phyloP scores from a whole-genome alignment of 345 rosid genomes.

The Schrenkiella parvula region DNA sequence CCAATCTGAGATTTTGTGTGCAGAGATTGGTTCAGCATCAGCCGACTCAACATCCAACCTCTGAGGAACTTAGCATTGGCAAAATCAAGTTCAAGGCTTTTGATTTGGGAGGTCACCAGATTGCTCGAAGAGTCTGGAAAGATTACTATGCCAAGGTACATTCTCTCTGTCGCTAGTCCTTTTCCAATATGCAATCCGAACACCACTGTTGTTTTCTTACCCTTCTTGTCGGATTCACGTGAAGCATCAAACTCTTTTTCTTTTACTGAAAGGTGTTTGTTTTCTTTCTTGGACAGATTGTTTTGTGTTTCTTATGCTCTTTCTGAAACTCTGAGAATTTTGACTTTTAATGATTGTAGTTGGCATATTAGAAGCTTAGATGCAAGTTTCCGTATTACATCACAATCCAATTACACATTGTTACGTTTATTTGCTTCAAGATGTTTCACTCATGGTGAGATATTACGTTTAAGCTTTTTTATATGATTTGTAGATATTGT shows the following conservation, averaged over 20 bases:
- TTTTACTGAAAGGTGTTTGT: conserved; percentile 12
- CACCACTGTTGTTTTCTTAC: not conserved
- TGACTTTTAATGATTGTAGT: not conserved
- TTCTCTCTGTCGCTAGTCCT: not conserved
- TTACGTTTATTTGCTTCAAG: not conserved
- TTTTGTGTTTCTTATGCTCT: not conserved
- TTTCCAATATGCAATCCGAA: not conserved
- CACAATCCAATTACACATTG: not conserved
- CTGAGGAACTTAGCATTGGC: conserved; percentile 80
- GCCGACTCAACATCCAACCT: conserved; percentile 78
- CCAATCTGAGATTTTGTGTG: not conserved
- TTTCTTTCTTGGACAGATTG: not conserved
- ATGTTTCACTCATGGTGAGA: not conserved
- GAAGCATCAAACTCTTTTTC: not conserved
- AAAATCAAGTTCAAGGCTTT: conserved; percentile 81
- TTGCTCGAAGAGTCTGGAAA: conserved; percentile 82
- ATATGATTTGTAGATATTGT: not conserved
- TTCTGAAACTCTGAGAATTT: not conserved
- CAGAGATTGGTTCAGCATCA: conserved; percentile 88
- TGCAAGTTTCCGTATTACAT: not conserved
- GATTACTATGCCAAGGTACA: conserved; percentile 79
- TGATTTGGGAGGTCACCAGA: conserved; percentile 90
- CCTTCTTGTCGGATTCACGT: not conserved
- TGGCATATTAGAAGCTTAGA: not conserved
- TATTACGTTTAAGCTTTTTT: no score